These are phyloP conservation scores for Cytospora piceicola DNA, from an alignment of 2,329 filamentous ascomycete species.

Conservation along the genomic window DNA sequence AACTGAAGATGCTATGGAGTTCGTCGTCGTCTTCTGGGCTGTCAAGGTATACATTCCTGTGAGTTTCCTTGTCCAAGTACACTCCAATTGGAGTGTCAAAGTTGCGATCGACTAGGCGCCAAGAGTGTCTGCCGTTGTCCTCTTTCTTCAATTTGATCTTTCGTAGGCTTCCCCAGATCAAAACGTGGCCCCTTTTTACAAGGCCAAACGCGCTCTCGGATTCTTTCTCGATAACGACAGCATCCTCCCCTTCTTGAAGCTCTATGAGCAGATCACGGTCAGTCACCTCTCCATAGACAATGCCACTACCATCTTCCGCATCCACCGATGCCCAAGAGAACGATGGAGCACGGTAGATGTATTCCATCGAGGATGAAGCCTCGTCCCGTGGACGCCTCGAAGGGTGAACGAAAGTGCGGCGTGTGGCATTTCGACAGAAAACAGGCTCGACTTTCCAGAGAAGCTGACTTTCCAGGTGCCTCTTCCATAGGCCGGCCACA, in stretches of 20 bases:
- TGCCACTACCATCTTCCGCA: background rate
- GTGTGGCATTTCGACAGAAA: background rate
- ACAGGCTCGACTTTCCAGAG: slow-evolving; percentile 11
- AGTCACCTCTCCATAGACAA: slow-evolving; percentile 10
- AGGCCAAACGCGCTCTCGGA: slow-evolving; percentile 7
- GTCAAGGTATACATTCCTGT: slow-evolving; percentile 11
- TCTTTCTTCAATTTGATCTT: background rate
- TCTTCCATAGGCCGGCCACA: slow-evolving; percentile 16
- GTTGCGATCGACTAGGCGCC: background rate
- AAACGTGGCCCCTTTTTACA: background rate
- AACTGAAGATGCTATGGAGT: background rate
- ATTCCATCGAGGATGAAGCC: background rate
- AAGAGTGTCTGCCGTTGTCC: background rate
- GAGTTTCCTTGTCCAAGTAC: background rate
- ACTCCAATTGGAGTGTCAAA: too few relatives aligned
- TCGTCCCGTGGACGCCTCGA: background rate
- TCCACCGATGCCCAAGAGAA: slow-evolving; percentile 26
- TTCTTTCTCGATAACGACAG: background rate
- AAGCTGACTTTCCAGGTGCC: slow-evolving; percentile 16
- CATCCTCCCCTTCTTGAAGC: background rate
- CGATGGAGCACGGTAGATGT: slow-evolving; percentile 7
- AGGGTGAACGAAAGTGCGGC: background rate
- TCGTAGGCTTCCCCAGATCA: background rate
- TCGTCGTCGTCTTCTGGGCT: background rate
- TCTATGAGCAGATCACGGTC: slow-evolving; percentile 15